Percentiles rank a stretch among this genome's conserved stretches.
Evolutionary conservation across 495 filamentous ascomycete species (phyloP).

Genomic region (Immersiella caudata): DNA sequence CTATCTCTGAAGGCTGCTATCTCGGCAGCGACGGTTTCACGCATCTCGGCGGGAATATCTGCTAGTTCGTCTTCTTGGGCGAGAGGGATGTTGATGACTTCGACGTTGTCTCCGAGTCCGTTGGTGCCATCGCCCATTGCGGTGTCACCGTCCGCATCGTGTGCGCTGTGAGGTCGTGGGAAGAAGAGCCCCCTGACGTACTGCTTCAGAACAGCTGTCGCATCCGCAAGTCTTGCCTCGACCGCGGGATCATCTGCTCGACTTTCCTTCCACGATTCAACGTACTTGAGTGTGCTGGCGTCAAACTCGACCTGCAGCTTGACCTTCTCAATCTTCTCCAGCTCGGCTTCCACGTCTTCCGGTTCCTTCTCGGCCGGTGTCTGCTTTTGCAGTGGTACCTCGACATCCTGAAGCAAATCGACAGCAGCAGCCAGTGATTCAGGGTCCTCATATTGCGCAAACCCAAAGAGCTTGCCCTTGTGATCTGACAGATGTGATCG

Average conservation of each 20-base stretch:
- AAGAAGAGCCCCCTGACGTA: slow-evolving; percentile 73
- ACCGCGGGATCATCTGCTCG: slow-evolving; percentile 65
- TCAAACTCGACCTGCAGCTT: slow-evolving; percentile 80
- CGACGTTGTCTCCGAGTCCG: slow-evolving; percentile 62
- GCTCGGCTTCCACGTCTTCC: slow-evolving; percentile 52
- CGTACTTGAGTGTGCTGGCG: slow-evolving; percentile 73
- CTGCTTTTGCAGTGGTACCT: slow-evolving; percentile 81
- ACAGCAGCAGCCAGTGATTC: slow-evolving; percentile 85
- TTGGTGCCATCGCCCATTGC: slow-evolving; percentile 64
- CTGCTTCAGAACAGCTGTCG: slow-evolving; percentile 62
- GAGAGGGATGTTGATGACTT: slow-evolving; percentile 89
- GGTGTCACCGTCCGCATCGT: slow-evolving; percentile 64
- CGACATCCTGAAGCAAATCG: slow-evolving; percentile 81
- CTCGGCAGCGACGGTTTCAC: slow-evolving; percentile 93
- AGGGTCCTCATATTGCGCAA: slow-evolving; percentile 94
- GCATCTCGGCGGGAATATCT: slow-evolving; percentile 94
- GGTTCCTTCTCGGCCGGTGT: slow-evolving; percentile 49
- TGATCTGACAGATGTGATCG: slow-evolving; percentile 70
- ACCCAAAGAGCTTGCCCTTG: slow-evolving; percentile 87
- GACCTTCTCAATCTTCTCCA: slow-evolving; percentile 66
- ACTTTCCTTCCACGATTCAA: slow-evolving; percentile 74
- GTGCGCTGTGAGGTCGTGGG: slow-evolving; percentile 58
- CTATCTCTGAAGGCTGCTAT: slow-evolving; percentile 92
- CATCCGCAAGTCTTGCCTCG: slow-evolving; percentile 69
- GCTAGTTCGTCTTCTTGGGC: slow-evolving; percentile 91